Conservation (phyloP, 352 stramenopile species). For the Phytopythium ostracodes region DNA sequence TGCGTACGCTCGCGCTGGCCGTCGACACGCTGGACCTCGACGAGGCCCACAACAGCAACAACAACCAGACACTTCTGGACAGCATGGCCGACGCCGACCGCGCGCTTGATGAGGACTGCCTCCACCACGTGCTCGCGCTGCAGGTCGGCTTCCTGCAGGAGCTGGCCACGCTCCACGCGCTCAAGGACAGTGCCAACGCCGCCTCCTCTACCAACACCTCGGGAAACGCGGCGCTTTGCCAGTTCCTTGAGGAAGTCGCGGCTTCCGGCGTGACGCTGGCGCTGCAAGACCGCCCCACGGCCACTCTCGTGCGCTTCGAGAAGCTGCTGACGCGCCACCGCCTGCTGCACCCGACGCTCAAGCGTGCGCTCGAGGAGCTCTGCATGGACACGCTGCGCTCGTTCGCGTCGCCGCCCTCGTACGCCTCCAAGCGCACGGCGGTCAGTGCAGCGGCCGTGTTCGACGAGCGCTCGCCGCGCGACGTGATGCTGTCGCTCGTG, state of each 20-base stretch:
- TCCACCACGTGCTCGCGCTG: slow-evolving; percentile 51
- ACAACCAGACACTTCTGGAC: slow-evolving; percentile 45
- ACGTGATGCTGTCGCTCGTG: slow-evolving; percentile 72
- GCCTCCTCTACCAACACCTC: slow-evolving; percentile 18
- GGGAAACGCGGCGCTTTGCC: slow-evolving; percentile 15
- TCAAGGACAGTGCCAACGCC: not conserved
- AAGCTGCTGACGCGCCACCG: slow-evolving; percentile 60
- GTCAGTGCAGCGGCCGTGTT: slow-evolving; percentile 29
- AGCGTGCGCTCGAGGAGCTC: slow-evolving; percentile 60
- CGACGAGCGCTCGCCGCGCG: slow-evolving; percentile 38
- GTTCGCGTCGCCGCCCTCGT: slow-evolving; percentile 21
- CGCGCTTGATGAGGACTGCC: slow-evolving; percentile 55
- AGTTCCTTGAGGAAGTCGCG: slow-evolving; percentile 38
- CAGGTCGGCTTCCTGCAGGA: slow-evolving; percentile 55
- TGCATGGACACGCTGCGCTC: slow-evolving; percentile 60
- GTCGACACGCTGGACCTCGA: slow-evolving; percentile 14
- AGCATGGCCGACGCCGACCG: slow-evolving; percentile 41
- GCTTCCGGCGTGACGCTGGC: slow-evolving; percentile 7
- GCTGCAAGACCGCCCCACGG: slow-evolving; percentile 37
- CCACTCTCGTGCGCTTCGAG: slow-evolving; percentile 57
- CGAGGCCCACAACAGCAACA: slow-evolving; percentile 11
- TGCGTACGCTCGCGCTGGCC: slow-evolving; percentile 32
- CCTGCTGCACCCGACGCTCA: slow-evolving; percentile 53
- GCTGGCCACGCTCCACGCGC: slow-evolving; percentile 39
- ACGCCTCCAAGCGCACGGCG: slow-evolving; percentile 14